Base-by-base conservation (phyloP, 805 yeast genomes). In the Yarrowia yakushimensis region DNA sequence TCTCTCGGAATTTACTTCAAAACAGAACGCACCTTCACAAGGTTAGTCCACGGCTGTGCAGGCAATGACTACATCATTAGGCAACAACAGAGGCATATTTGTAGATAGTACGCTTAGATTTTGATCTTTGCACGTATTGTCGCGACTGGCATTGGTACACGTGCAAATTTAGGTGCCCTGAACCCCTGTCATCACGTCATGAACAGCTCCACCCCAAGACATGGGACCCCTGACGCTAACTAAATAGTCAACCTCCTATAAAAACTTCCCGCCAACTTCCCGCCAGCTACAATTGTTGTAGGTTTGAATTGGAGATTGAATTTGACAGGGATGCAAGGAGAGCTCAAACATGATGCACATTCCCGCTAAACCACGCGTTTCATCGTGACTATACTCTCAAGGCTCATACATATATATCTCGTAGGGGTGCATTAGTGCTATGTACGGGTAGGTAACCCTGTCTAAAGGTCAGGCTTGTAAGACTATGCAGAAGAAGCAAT, bases 321-420 rank as follows among this genome's bases (percentile, higher is more conserved):
- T 45, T 45, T 13, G 36, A n/a, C 46, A 43, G 15, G 50, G 36
- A 45, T 45, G 52, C 52, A 45, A 45, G 52, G 34, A 45, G 52
- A 25, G 4, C 23, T 27, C 31, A 27, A 23, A n/a, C 50, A 28
- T 15, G 52, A 45, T 36, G 52, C 52, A 45, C 52, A 45, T 45
- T 45, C 52, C 52, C 30, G 52, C 52, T 36, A 30, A 45, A 45
- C 52, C 36, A 45, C 52, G 52, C 52, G 33, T 43, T 22, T 59
- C 36, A 18, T 65, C 67, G 59, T 60, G 20, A 42, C 42, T n/a
- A 4, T 15, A 25, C 30, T 3, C 25, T 1, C 48, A 42, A 3
- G 30, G 31, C 48, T 15, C 25, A 20, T 45, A 45, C 30, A 10
- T 27, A 43, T 28, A 27, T 22, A 39, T 37, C 27, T 6, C 15